Evolutionary conservation across 164 flowering plant species (phyloP), one percentile per base, ranked within the genome.

Genomic region (Piper longum): DNA sequence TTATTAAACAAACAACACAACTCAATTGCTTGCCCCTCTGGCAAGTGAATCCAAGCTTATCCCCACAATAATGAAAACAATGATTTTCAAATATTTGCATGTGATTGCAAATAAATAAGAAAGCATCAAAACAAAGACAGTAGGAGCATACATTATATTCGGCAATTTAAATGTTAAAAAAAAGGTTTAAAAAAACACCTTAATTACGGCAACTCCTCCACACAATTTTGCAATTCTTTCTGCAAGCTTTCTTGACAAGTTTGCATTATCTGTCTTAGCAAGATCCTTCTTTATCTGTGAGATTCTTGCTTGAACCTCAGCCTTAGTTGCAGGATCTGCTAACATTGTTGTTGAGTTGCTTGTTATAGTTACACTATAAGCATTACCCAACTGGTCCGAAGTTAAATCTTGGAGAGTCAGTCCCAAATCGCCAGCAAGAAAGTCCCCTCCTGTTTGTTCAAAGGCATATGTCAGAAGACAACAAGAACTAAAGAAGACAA

Each of bases 321-420:
- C 81, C 80, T 83, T 86, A 12, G 80, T 81, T 41, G 81, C 74
- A 19, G 87, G 85, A 57, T 92, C 93, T 26, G 96, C 84, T 64
- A 89, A 70, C 68, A 89, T 81, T 17, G 96, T 87, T 56, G 98
- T 92, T 65, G 86, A 81, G 61, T 78, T 76, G 70, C 75, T 77
- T 59, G 89, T 76, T 74, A 89, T 80, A 43, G 79, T 83, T 16
- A 89, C 81, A 79, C 80, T 89, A 48, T 69, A 74, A 57, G 93
- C 98, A 77, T 81, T 67, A 41, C 98, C 98, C 73, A 92, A 95
- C 76, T 89, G 96, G 71, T 89, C 96, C 9, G 98, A 92, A 42
- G 96, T 86, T 70, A 77, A 82, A 73, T 66, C 74, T 43, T 71
- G 80, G 56, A 92, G 88, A 14, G 77, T 67, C 69, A 92, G 43